A percentile compares a stretch with the other conserved stretches of the same genome.
phyloP scores from a whole-genome alignment of 352 stramenopile genomes.

The Globisporangium alternatum region DNA sequence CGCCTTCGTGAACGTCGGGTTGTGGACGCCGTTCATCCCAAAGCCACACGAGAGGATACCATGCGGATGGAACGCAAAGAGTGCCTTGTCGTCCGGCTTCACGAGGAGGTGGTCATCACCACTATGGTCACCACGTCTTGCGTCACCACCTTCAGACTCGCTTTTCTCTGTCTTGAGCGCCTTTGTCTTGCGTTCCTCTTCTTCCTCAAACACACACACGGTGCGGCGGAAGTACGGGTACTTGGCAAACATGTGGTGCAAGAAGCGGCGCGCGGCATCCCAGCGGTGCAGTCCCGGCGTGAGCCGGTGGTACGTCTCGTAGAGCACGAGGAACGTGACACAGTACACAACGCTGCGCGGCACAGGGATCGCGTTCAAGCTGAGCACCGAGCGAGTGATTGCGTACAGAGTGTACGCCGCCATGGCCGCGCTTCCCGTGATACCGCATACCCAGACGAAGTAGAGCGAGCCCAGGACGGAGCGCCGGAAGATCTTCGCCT shows the following conservation, averaged over 20 bases:
- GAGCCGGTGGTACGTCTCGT: constrained; percentile 39
- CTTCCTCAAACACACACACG: constrained; percentile 26
- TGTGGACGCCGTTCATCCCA: constrained; percentile 49
- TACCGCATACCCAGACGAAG: constrained; percentile 25
- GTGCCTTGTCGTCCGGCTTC: constrained; percentile 15
- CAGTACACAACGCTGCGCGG: constrained; percentile 23
- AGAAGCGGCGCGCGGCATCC: constrained; percentile 20
- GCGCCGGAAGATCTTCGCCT: constrained; percentile 29
- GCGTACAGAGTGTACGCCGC: constrained; percentile 21
- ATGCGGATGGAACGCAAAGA: constrained; percentile 69
- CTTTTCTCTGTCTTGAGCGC: neutral
- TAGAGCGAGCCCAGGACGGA: constrained; percentile 28
- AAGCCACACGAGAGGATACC: constrained; percentile 58
- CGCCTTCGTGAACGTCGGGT: constrained; percentile 41
- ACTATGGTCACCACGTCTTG: neutral
- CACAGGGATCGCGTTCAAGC: constrained; percentile 19
- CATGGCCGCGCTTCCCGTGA: constrained; percentile 18
- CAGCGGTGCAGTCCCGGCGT: constrained; percentile 29
- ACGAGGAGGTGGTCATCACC: neutral
- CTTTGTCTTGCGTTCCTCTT: constrained; percentile 9
- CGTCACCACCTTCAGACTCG: neutral
- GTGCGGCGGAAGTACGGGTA: constrained; percentile 32
- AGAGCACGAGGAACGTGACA: constrained; percentile 31
- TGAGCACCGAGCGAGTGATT: constrained; percentile 18
- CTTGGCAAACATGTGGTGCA: constrained; percentile 21